Conservation (phyloP, 345 rosid species). For the Psidium friedrichsthalianum region DNA sequence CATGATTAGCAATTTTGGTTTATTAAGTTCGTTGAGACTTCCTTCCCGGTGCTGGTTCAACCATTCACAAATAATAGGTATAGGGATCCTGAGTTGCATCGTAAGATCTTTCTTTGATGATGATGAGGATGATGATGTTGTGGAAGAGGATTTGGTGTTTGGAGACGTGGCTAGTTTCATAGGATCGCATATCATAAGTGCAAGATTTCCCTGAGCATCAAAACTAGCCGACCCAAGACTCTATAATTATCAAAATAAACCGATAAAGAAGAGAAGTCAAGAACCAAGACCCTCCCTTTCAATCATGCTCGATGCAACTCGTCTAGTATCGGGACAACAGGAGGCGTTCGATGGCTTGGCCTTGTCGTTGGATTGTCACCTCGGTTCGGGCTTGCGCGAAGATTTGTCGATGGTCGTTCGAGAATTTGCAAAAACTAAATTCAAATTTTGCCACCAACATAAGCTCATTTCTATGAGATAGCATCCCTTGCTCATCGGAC, state of each 20-base stretch:
- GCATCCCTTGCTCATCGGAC: too few species aligned
- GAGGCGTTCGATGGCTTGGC: too few species aligned
- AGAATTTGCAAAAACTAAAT: too few species aligned
- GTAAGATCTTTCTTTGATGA: conserved; percentile 54
- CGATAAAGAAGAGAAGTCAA: too few species aligned
- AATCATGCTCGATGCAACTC: too few species aligned
- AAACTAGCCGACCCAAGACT: conserved; percentile 93
- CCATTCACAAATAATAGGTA: conserved; percentile 90
- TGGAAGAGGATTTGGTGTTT: conserved; percentile 50
- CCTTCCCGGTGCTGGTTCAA: conserved; percentile 99
- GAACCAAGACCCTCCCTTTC: too few species aligned
- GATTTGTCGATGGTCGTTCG: too few species aligned
- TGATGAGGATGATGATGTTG: conserved; percentile 52
- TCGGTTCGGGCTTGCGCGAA: too few species aligned
- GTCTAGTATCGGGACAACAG: too few species aligned
- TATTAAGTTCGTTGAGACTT: conserved; percentile 71
- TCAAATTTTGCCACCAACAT: too few species aligned
- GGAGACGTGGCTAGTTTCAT: conserved; percentile 92
- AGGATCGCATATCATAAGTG: conserved; percentile 97
- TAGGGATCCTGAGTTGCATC: conserved; percentile 88
- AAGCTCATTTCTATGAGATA: too few species aligned
- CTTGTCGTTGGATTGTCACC: too few species aligned
- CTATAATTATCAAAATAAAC: conserved; percentile 14
- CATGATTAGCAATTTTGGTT: conserved; percentile 78
- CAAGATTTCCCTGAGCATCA: conserved; percentile 83